Conservation (phyloP, 2,329 filamentous ascomycete species). For the Colletotrichum tanaceti region DNA sequence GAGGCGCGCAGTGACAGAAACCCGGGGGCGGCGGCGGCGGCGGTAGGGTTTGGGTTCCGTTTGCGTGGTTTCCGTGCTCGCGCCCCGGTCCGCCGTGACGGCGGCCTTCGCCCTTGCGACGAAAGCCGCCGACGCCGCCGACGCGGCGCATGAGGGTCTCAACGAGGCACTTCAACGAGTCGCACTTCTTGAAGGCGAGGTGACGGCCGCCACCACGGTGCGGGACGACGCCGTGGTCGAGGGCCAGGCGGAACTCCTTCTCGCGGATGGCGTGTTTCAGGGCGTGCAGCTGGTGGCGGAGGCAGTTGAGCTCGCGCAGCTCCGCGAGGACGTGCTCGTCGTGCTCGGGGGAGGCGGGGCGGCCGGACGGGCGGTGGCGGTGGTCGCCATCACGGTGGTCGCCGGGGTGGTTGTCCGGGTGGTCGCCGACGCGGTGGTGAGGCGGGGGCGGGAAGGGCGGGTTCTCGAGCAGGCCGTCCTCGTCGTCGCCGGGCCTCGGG, state of each 20-base stretch:
- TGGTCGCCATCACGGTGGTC: conserved; percentile 6
- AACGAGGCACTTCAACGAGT: conserved; percentile 57
- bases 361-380: conserved; percentile 23
- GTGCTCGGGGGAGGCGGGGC: conserved; percentile 39
- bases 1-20: conserved; percentile 48
- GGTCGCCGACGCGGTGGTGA: conserved; percentile 37
- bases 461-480: conserved; percentile 34
- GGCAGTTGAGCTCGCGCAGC: conserved; percentile 57
- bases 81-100: conserved; percentile 3
- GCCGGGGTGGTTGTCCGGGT: conserved; percentile 27
- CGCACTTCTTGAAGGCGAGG: conserved; percentile 49
- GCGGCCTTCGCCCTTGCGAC: conserved; percentile 6
- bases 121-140: conserved; percentile 47
- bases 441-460: conserved; percentile 41
- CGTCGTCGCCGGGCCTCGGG: conserved; percentile 32
- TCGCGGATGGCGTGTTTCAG: conserved; percentile 56
- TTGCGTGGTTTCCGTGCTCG: conserved; percentile 44
- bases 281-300: conserved; percentile 55
- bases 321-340: conserved; percentile 51
- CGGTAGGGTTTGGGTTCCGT: conserved; percentile 44
- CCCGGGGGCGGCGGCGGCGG: conserved; percentile 44
- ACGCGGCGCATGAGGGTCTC: conserved; percentile 54
- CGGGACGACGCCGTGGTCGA: conserved; percentile 48
- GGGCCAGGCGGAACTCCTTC: conserved; percentile 55
- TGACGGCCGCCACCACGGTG: conserved; percentile 34